Base-by-base conservation (phyloP, 1,284 basidiomycete species). In the Cutaneotrichosporon cavernicola region DNA sequence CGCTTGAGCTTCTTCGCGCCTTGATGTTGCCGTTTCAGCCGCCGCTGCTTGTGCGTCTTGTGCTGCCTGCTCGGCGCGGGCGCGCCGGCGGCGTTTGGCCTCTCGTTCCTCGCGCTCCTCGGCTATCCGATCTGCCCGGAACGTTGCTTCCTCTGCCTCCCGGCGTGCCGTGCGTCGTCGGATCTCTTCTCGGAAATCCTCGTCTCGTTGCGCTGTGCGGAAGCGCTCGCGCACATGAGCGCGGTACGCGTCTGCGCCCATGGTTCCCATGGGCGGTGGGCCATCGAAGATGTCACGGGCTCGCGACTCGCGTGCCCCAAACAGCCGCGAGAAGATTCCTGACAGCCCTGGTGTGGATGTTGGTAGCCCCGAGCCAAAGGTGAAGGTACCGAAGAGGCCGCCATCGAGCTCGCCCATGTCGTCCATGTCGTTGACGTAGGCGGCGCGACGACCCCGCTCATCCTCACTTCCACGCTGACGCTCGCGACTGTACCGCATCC, bases 231-330 rank as follows among this genome's bases (percentile, higher is more conserved):
- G 61, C 0, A 76, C 60, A 55, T 61, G 75, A 10, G 50, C 38
- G 3, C 68, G 38, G 58, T 76, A 76, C 49, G 74, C 72, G 21
- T 66, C 64, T 34, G 70, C 70, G 0, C 59, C 67, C 72, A 76
- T 75, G 2, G 22, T 47, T 9, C 71, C 72, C 18, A 77, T 47
- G 0, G 66, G 55, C 2, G 76, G 76, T 0, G 55, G 36, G 22
- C 22, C n/a, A 10, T 36, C 53, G n/a, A 21, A 56, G 55, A 26
- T 43, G 32, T 36, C 21, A 16, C 32, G 56, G 31, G n/a, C 67
- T 50, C 32, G 63, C 53, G 6, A 72, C 63, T 56, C 70, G 69
- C 14, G 43, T 38, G 34, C 64, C 60, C 5, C 68, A 47, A 46
- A 69, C 55, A 4, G 66, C 64, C 30, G 58, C 34, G 36, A 10